These are phyloP conservation scores for Aureobasidium pullulans DNA, from an alignment of 2,329 filamentous ascomycete genomes.

Conservation along the genomic window DNA sequence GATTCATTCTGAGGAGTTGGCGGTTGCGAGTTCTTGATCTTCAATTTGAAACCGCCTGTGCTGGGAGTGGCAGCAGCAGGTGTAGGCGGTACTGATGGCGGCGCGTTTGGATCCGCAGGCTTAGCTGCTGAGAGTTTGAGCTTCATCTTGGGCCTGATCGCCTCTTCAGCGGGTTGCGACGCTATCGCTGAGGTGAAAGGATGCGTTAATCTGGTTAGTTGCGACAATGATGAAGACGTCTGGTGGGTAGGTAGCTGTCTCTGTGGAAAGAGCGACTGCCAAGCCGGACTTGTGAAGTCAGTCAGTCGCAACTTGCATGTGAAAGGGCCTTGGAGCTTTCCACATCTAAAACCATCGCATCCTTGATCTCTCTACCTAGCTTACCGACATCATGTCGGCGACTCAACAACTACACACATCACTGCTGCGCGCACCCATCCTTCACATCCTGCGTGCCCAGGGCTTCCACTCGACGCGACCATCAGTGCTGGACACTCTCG, in stretches of 20 bases:
- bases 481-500: slow-evolving; percentile 78
- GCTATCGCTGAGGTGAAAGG: not conserved
- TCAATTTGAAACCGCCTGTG: slow-evolving; percentile 26
- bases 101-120: slow-evolving; percentile 13
- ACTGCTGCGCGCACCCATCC: slow-evolving; percentile 75
- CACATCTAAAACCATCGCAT: not conserved
- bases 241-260: not conserved
- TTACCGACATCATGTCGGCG: slow-evolving; percentile 13
- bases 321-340: not conserved
- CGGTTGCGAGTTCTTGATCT: slow-evolving; percentile 29
- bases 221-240: not conserved
- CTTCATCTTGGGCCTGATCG: slow-evolving; percentile 14
- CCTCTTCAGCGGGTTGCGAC: not conserved
- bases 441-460: slow-evolving; percentile 85
- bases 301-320: slow-evolving; percentile 2
- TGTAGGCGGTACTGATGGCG: slow-evolving; percentile 14
- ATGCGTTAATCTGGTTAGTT: not conserved
- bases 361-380: not conserved
- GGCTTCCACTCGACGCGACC: slow-evolving; percentile 80
- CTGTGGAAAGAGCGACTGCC: not conserved
- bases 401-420: slow-evolving; percentile 55
- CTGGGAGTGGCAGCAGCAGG: slow-evolving; percentile 20
- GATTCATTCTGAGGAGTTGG: slow-evolving; percentile 24
- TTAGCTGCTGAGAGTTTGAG: slow-evolving; percentile 18
- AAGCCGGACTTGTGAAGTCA: not conserved